Conservation (phyloP, 2,329 filamentous ascomycete species). For the Epichloe amarillans region DNA sequence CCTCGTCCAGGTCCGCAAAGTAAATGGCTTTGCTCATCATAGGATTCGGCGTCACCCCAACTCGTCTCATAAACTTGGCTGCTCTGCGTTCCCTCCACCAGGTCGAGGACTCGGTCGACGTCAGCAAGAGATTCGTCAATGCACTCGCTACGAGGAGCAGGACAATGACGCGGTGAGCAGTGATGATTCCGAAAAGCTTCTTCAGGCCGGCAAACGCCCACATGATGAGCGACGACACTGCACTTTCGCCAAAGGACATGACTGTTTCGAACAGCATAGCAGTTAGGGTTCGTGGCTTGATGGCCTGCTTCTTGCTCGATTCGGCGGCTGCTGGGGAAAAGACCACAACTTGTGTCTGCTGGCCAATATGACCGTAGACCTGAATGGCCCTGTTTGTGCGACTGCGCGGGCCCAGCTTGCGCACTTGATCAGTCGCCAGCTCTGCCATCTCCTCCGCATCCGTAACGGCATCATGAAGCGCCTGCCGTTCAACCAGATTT, state of each 20-base stretch:
- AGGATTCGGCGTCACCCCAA: constrained; percentile 67
- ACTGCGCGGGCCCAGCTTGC: constrained; percentile 57
- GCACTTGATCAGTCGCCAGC: constrained; percentile 64
- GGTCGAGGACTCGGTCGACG: constrained; percentile 55
- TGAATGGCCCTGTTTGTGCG: constrained; percentile 66
- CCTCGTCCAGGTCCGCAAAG: constrained; percentile 64
- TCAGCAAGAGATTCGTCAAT: constrained; percentile 60
- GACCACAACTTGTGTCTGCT: constrained; percentile 49
- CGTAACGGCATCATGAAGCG: constrained; percentile 59
- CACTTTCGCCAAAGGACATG: constrained; percentile 61
- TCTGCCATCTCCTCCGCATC: constrained; percentile 65
- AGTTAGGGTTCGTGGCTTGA: constrained; percentile 49
- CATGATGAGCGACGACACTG: constrained; percentile 63
- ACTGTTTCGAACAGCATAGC: constrained; percentile 60
- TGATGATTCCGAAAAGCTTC: constrained; percentile 53
- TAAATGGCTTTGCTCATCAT: constrained; percentile 82
- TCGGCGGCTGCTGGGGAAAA: constrained; percentile 40
- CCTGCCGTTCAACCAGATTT: constrained; percentile 52
- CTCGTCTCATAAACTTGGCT: constrained; percentile 62
- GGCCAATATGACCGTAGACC: constrained; percentile 64
- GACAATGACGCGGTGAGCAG: constrained; percentile 64
- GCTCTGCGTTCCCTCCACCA: constrained; percentile 85
- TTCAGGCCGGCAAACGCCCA: constrained; percentile 55
- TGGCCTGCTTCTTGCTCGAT: constrained; percentile 39
- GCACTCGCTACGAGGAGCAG: constrained; percentile 54